Evolutionary conservation across 441 rosid genomes (phyloP), one percentile per base, ranked within the genome.

Genomic region (Iberis amara): DNA sequence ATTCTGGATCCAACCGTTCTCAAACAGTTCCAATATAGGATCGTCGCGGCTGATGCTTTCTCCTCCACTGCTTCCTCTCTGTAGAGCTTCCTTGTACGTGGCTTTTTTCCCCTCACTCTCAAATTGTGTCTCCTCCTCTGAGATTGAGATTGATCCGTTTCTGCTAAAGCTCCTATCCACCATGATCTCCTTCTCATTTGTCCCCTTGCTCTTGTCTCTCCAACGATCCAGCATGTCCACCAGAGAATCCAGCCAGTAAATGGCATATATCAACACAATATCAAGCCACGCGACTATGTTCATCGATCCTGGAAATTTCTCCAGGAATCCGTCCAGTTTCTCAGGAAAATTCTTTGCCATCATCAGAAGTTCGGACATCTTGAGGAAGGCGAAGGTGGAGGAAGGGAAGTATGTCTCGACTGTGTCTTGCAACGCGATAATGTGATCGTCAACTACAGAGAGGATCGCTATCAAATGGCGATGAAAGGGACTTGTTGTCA

Each of bases 181-280:
- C 6, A 10, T 37, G 6, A 85, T 76, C 18, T 78, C 85, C 52
- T 81, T 83, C 52, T 83, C 88, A 42, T 76, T 83, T 5, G 76
- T 76, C 15, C 47, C 68, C 1, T 60, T 44, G 18, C 52, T 65
- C 52, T 37, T 57, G 10, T 54, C 65, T 13, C 68, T 76, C 77
- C 71, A 57, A 6, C 66, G 55, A 8, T 27, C 56, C 54, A 77
- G 39, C 6, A 28, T 21, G 4, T 61, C 64, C 7, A 58, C 52
- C 35, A 74, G 51, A 39, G 64, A 72, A 11, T 68, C 69, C 11
- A 74, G 64, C 80, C 79, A 75, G 13, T 71, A 58, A 9, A 79
- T 46, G 10, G 45, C 57, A 11, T 48, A 58, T 28, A 65, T 31
- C 64, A 77, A 44, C 3, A 43, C 52, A 74, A 51, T 57, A 43